A percentile compares a stretch with the other conserved stretches of the same genome.
Conservation (phyloP, 176 grass and related monocot species). For the Hyparrhenia diplandra region DNA sequence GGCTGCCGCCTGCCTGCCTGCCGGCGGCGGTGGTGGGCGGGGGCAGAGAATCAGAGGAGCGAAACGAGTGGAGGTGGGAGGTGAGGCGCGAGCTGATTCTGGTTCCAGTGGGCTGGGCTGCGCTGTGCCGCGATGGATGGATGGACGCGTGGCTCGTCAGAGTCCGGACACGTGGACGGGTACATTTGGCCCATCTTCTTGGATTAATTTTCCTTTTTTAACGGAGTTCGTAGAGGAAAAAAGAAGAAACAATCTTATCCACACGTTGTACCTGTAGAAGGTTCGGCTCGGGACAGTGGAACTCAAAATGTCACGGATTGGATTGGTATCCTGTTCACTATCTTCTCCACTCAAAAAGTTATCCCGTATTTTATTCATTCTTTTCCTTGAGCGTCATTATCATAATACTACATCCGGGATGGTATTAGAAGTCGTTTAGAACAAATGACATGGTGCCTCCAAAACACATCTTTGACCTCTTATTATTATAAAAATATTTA, state of each 20-base stretch:
- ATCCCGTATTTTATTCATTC: too few species aligned
- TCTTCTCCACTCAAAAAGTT: too few species aligned
- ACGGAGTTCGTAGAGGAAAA: too few species aligned
- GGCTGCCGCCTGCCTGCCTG: too few species aligned
- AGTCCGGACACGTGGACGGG: neutral
- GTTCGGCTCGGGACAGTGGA: neutral
- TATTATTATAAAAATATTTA: too few species aligned
- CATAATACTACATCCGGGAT: too few species aligned
- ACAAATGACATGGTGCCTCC: too few species aligned
- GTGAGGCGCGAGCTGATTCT: neutral
- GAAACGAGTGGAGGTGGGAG: constrained; percentile 31
- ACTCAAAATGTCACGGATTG: neutral
- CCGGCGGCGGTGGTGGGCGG: neutral
- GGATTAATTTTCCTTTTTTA: neutral
- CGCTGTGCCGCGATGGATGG: neutral
- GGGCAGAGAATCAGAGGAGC: neutral
- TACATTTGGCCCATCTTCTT: too few species aligned
- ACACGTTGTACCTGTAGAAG: neutral
- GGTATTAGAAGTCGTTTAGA: too few species aligned
- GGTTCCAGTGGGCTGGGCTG: neutral
- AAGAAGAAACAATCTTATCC: neutral
- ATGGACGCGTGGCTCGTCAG: neutral
- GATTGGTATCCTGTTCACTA: too few species aligned
- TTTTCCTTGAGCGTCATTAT: too few species aligned
- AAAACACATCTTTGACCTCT: too few species aligned